Percentiles rank a stretch among this genome's conserved stretches.
These are phyloP conservation scores for Aspergillus calidoustus DNA, from an alignment of 2,329 filamentous ascomycete genomes.

Conservation along the genomic window DNA sequence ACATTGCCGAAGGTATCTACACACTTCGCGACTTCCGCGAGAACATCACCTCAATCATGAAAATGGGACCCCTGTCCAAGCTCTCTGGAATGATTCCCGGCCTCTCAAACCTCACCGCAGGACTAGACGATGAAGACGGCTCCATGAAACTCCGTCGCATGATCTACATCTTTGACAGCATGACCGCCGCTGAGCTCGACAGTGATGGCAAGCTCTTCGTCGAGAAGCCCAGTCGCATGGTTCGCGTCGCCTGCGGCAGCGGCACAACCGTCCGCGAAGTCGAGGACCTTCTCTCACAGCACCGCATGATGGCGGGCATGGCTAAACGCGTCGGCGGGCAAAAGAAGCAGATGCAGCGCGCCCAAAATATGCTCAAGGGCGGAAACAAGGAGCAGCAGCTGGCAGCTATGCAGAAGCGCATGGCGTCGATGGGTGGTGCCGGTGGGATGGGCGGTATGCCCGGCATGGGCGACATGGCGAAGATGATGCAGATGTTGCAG, in stretches of 20 bases:
- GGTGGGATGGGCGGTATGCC: slow-evolving; percentile 70
- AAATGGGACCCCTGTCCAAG: slow-evolving; percentile 97
- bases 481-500: slow-evolving; percentile 96
- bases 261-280: slow-evolving; percentile 92
- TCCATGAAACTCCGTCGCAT: slow-evolving; percentile 91
- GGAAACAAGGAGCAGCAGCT: slow-evolving; percentile 92
- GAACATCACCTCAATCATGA: slow-evolving; percentile 98
- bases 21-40: slow-evolving; percentile 92
- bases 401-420: slow-evolving; percentile 93
- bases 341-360: slow-evolving; percentile 96
- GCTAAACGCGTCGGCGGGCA: slow-evolving; percentile 98
- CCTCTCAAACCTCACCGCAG: slow-evolving; percentile 88
- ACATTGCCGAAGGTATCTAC: slow-evolving; percentile 95
- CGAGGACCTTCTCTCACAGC: slow-evolving; percentile 95
- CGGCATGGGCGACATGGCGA: slow-evolving; percentile 85
- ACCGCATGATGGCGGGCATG: slow-evolving; percentile 98
- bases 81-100: slow-evolving; percentile 99
- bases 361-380: slow-evolving; percentile 87
- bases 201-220: slow-evolving; percentile 93
- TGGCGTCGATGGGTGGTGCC: slow-evolving; percentile 87
- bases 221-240: slow-evolving; percentile 91
- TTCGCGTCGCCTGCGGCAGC: slow-evolving; percentile 83
- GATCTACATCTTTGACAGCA: slow-evolving; percentile 98
- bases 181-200: slow-evolving; percentile 95
- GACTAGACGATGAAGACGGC: slow-evolving; percentile 98